Percentiles rank a stretch among this genome's conserved stretches.
Evolutionary conservation across 2,329 filamentous ascomycete species (phyloP).

Genomic region (Penicillium sp.): DNA sequence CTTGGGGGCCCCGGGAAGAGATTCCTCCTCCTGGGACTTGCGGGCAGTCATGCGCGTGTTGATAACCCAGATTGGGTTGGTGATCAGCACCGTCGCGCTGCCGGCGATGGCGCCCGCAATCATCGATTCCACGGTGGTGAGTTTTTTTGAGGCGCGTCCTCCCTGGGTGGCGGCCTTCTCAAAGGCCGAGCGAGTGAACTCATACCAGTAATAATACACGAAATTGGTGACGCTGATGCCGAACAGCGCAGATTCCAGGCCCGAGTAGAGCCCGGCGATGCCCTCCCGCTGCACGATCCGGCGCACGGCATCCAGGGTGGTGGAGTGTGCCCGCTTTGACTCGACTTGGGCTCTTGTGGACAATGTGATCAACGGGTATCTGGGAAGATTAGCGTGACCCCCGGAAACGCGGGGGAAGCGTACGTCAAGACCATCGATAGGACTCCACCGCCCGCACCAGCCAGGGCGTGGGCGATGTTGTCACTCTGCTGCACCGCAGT

Average conservation of each 20-base stretch:
- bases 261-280: slow-evolving; percentile 83
- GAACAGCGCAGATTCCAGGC: slow-evolving; percentile 90
- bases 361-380: slow-evolving; percentile 94
- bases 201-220: slow-evolving; percentile 99
- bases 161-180: slow-evolving; percentile 70
- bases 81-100: slow-evolving; percentile 89
- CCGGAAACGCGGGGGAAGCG: slow-evolving; percentile 24
- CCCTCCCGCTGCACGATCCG: slow-evolving; percentile 92
- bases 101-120: slow-evolving; percentile 92
- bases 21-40: slow-evolving; percentile 58
- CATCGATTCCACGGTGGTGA: slow-evolving; percentile 92
- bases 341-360: slow-evolving; percentile 98
- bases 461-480: slow-evolving; percentile 93
- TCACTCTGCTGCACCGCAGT: slow-evolving; percentile 80
- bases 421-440: slow-evolving; percentile 95
- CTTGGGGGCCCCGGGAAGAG: slow-evolving; percentile 49
- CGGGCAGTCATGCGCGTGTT: slow-evolving; percentile 98
- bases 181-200: slow-evolving; percentile 90
- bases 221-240: slow-evolving; percentile 99
- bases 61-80: slow-evolving; percentile 98
- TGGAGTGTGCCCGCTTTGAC: slow-evolving; percentile 85
- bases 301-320: slow-evolving; percentile 78
- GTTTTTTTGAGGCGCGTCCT: slow-evolving; percentile 73
- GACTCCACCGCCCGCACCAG: slow-evolving; percentile 89
- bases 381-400: slow-evolving; percentile 39